Base-by-base conservation (phyloP, 2,329 filamentous ascomycete genomes). In the Colletotrichum neosansevieriae region DNA sequence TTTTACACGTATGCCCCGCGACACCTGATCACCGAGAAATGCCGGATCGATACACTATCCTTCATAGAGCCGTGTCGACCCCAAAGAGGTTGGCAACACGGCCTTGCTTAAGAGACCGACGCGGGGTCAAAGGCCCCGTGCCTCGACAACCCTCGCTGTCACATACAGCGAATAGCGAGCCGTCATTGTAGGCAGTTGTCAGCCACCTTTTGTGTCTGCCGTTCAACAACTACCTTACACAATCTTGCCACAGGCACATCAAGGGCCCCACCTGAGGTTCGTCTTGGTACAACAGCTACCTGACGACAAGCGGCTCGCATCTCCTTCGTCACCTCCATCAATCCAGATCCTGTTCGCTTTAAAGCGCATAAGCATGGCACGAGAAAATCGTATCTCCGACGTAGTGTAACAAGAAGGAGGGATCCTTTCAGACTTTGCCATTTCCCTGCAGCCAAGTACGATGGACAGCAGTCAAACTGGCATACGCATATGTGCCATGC, bases 21-120 rank as follows among this genome's bases (percentile, higher is more conserved):
- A 69, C 67, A 69, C 67, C 67, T 69, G 67, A 69, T 44, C 53
- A 67, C 32, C 32, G 50, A 67, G 67, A 67, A 67, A 69, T 69
- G 67, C 67, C 57, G 57, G 57, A 63, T 57, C 63, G 63, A 40
- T 24, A 69, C 63, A 51, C 63, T 49, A 69, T 24, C 45, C 17
- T 49, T 42, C 38, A 45, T 47, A 32, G 54, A 47, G 36, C 40
- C 12, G 11, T 44, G 17, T 56, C 17, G 32, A 15, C 42, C 47
- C n/a, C 15, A n/a, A 44, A 17, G 49, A 19, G 45, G 29, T 38
- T 54, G 38, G 60, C 17, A 40, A 44, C 54, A 17, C 21, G 38
- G 24, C 21, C 60, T 53, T 68, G 60, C 45, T 56, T 49, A 13
- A 56, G 2, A 47, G 40, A 63, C 32, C 50, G 47, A 44, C 34